Evolutionary conservation across 306 rosid species (phyloP).

Genomic region (Carpinus viminea): DNA sequence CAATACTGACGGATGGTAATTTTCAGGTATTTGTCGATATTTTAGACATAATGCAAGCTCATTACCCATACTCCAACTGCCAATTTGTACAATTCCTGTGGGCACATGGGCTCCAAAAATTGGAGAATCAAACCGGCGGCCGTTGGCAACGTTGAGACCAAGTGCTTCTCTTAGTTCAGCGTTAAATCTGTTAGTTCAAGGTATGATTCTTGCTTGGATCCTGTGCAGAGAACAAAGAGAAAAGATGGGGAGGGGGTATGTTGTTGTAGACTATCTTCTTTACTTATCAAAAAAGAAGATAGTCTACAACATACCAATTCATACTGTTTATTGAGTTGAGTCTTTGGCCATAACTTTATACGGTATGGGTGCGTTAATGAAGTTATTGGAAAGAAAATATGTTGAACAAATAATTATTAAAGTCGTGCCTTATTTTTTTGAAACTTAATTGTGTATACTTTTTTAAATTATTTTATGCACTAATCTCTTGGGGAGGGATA

Average conservation of each 20-base stretch:
- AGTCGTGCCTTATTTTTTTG: neutral
- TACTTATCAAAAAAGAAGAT: neutral
- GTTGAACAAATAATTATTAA: neutral
- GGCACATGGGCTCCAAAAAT: conserved; percentile 99
- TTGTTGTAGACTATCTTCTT: too few relatives aligned
- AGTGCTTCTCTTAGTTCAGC: conserved; percentile 83
- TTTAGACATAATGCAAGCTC: conserved; percentile 84
- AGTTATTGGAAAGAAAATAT: neutral
- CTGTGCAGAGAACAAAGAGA: conserved; percentile 20
- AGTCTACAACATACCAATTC: conserved; percentile 6
- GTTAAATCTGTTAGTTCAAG: conserved; percentile 80
- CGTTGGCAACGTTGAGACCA: conserved; percentile 88
- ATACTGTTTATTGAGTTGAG: neutral
- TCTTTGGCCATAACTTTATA: neutral
- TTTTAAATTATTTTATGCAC: neutral
- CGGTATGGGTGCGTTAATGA: neutral
- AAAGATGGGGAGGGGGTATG: conserved; percentile 1
- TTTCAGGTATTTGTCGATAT: conserved; percentile 96
- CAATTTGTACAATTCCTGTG: conserved; percentile 76
- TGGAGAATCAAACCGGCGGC: conserved; percentile 78
- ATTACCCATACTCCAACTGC: conserved; percentile 86
- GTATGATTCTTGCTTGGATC: conserved; percentile 41
- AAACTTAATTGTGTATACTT: neutral
- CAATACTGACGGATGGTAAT: conserved; percentile 33
- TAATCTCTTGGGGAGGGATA: neutral